Evolutionary conservation across 129 eudicot species (phyloP), one percentile per base, ranked within the genome.

Genomic region (Tagetes patula): DNA sequence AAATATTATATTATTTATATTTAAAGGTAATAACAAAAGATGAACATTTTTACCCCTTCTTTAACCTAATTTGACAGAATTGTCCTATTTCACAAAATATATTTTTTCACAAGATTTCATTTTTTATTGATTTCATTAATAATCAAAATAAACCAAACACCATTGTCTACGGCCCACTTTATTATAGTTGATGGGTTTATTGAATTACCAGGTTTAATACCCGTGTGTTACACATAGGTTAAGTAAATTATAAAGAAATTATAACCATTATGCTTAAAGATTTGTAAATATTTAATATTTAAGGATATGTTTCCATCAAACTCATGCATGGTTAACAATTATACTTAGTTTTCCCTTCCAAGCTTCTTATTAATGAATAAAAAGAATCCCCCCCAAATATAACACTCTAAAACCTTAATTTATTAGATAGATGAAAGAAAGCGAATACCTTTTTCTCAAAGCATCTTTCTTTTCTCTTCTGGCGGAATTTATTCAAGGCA

Each of bases 381-480:
- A 20, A 20, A 20, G 27, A 20, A 20, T 20, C 27, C 27, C 27
- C 27, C 27, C 27, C 27, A 20, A 20, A 20, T 20, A 20, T 20
- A 20, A 20, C 27, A 20, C 27, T 20, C 27, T 20, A 20, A 20
- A 20, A 20, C 27, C 27, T 20, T 20, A 20, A 20, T 20, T 20
- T 20, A 20, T 20, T 20, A 20, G 27, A 20, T 20, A 20, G 27
- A 20, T 20, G 62, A 46, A 74, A 45, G 48, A 63, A 60, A 43
- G 41, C 4, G 20, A 46, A 8, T 82, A 90, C 96, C 96, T 87
- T 90, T 81, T 90, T 87, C 73, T 79, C 87, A 55, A 82, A 90
- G 91, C 96, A 90, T 87, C 93, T 80, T 47, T 85, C 87, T 63
- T 90, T 90, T 46, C 96, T 71, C 81, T 90, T 90, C 78, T 79